A percentile compares a stretch with the other conserved stretches of the same genome.
These are phyloP conservation scores for Balakata baccata DNA, from an alignment of 345 rosid genomes.

Conservation along the genomic window DNA sequence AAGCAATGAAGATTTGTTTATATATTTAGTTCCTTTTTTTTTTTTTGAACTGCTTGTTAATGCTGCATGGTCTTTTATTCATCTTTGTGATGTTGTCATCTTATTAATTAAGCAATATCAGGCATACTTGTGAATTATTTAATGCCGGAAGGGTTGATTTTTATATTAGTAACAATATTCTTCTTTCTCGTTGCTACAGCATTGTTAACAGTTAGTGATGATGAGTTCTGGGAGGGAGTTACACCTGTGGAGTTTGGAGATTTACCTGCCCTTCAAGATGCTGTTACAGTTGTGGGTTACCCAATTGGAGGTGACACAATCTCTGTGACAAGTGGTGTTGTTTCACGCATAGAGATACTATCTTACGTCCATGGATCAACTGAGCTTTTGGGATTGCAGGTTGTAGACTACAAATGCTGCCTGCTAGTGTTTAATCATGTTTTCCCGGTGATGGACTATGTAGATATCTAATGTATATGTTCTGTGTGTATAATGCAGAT, in stretches of 20 bases:
- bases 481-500: constrained; percentile 45
- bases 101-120: background rate
- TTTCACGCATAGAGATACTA: constrained; percentile 84
- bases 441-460: constrained; percentile 3
- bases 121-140: background rate
- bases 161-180: background rate
- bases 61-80: background rate
- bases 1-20: background rate
- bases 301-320: constrained; percentile 96
- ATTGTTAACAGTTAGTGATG: constrained; percentile 64
- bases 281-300: constrained; percentile 94
- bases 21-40: background rate
- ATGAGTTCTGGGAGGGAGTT: constrained; percentile 93
- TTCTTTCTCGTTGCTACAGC: constrained; percentile 40
- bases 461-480: background rate
- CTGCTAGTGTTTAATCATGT: background rate
- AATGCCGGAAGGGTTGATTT: background rate
- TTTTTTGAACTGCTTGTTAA: background rate
- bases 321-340: constrained; percentile 96
- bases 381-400: constrained; percentile 93
- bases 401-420: constrained; percentile 15
- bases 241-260: constrained; percentile 85
- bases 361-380: constrained; percentile 92
- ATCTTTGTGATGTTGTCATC: background rate
- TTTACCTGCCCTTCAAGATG: constrained; percentile 92